Conservation (phyloP, 1,284 basidiomycete species). For the Cutaneotrichosporon sp. region DNA sequence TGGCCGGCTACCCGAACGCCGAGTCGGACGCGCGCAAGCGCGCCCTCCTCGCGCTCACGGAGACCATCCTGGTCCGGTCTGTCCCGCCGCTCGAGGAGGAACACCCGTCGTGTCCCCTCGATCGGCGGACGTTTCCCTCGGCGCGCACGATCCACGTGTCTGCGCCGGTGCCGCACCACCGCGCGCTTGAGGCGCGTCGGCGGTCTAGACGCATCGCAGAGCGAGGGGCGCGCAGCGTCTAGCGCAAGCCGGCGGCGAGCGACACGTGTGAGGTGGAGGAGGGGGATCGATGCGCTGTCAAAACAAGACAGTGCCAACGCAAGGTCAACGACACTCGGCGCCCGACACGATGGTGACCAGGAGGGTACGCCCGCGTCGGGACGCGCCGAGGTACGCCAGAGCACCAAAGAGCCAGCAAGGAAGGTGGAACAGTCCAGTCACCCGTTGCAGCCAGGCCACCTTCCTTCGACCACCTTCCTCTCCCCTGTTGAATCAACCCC, state of each 20-base stretch:
- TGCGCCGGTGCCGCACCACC: conserved; percentile 12
- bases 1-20: conserved; percentile 7
- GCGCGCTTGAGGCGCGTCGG: background rate
- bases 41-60: conserved; percentile 14
- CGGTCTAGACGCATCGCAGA: background rate
- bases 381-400: too few species aligned
- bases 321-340: too few species aligned
- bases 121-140: conserved; percentile 12
- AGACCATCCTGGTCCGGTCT: background rate
- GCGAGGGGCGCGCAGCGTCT: background rate
- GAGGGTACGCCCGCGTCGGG: too few species aligned
- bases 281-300: too few species aligned
- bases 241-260: too few species aligned
- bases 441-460: background rate
- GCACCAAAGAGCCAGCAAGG: too few species aligned
- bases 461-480: background rate
- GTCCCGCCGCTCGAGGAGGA: background rate
- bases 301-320: too few species aligned
- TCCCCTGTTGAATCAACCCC: background rate
- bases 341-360: too few species aligned
- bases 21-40: conserved; percentile 15
- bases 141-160: conserved; percentile 10
- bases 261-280: background rate
- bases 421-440: background rate
- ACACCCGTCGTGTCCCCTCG: conserved; percentile 10